Percentiles rank a stretch among this genome's conserved stretches.
These are phyloP conservation scores for Malassezia cuniculi DNA, from an alignment of 1,284 basidiomycete species.

Conservation along the genomic window DNA sequence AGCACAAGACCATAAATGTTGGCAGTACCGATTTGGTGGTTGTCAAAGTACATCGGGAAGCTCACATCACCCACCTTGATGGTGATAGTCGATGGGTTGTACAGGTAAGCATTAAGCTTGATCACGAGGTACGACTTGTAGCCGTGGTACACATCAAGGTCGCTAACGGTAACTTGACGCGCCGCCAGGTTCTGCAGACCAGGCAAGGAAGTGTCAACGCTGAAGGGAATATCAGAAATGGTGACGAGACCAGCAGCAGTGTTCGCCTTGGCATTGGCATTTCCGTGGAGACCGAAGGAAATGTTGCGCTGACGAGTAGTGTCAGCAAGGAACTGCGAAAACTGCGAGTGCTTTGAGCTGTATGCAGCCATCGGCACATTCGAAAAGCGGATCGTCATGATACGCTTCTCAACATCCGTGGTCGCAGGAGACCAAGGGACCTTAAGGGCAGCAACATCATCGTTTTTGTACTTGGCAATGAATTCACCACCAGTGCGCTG, in stretches of 20 bases:
- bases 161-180: conserved; percentile 53
- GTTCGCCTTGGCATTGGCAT: conserved; percentile 53
- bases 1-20: conserved; percentile 48
- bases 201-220: conserved; percentile 54
- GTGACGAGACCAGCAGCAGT: conserved; percentile 61
- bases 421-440: conserved; percentile 55
- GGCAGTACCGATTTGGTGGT: conserved; percentile 54
- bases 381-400: conserved; percentile 56
- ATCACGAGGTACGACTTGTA: conserved; percentile 60
- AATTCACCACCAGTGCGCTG: conserved; percentile 55
- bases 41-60: conserved; percentile 55
- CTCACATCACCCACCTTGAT: conserved; percentile 58
- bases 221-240: conserved; percentile 54
- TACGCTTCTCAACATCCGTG: conserved; percentile 56
- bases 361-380: conserved; percentile 56
- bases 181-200: conserved; percentile 60
- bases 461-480: conserved; percentile 52
- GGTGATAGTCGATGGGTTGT: conserved; percentile 55
- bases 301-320: conserved; percentile 53
- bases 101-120: conserved; percentile 50
- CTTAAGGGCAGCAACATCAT: conserved; percentile 54
- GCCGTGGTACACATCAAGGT: conserved; percentile 60
- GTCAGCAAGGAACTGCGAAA: conserved; percentile 58
- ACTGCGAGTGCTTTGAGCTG: conserved; percentile 50
- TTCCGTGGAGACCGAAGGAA: conserved; percentile 54